Conservation (phyloP, 2,329 filamentous ascomycete genomes). For the Diaporthe eres region DNA sequence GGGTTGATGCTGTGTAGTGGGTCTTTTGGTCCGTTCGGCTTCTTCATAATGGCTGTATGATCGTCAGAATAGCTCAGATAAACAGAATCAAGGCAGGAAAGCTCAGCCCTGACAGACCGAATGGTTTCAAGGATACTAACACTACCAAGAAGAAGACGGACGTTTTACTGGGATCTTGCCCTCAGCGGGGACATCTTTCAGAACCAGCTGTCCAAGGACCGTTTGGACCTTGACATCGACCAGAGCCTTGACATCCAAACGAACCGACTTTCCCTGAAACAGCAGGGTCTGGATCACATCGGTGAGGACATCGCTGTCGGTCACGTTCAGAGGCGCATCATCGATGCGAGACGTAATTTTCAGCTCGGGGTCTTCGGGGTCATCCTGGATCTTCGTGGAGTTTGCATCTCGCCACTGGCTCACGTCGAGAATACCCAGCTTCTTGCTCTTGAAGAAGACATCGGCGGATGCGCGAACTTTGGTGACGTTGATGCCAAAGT, state of each 20-base stretch:
- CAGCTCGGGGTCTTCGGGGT: slow-evolving; percentile 73
- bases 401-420: slow-evolving; percentile 87
- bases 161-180: slow-evolving; percentile 93
- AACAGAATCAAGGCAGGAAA: slow-evolving; percentile 31
- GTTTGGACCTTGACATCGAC: slow-evolving; percentile 89
- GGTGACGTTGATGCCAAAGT: slow-evolving; percentile 85
- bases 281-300: slow-evolving; percentile 86
- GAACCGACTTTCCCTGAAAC: slow-evolving; percentile 79
- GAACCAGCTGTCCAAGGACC: slow-evolving; percentile 82
- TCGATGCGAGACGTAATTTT: slow-evolving; percentile 82
- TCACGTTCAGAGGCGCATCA: slow-evolving; percentile 86
- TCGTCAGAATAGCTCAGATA: slow-evolving; percentile 21
- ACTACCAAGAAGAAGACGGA: slow-evolving; percentile 77
- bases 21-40: slow-evolving; percentile 48
- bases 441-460: slow-evolving; percentile 82
- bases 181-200: slow-evolving; percentile 88
- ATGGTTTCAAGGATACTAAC: slow-evolving; percentile 52
- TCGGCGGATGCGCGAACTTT: slow-evolving; percentile 83
- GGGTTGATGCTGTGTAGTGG: slow-evolving; percentile 67
- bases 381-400: slow-evolving; percentile 77
- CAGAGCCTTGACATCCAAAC: slow-evolving; percentile 80
- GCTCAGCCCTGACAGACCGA: slow-evolving; percentile 27
- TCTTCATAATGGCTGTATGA: slow-evolving; percentile 40
- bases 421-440: slow-evolving; percentile 86
- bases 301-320: slow-evolving; percentile 82